Evolutionary conservation across 1,284 basidiomycete genomes (phyloP).

Genomic region (Meripilus lineatus): DNA sequence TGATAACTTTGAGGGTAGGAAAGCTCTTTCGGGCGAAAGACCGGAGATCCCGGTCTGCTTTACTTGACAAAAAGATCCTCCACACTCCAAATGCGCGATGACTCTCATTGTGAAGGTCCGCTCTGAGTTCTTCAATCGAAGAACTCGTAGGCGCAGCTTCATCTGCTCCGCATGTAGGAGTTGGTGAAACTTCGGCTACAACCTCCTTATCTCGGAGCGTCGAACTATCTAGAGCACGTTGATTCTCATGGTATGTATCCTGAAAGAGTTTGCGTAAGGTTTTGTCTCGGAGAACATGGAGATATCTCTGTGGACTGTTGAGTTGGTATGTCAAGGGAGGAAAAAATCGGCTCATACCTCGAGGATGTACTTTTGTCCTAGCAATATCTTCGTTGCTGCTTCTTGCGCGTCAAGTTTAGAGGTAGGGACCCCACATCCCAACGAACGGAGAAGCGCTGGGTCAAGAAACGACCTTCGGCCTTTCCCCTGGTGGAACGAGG

Average conservation of each 20-base stretch:
- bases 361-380: conserved; percentile 23
- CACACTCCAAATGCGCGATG: conserved; percentile 48
- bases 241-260: conserved; percentile 14
- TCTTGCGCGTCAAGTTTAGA: conserved; percentile 18
- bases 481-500: too few relatives aligned
- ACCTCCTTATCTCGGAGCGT: background rate
- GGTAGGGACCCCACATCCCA: conserved; percentile 24
- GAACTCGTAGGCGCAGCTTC: conserved; percentile 20
- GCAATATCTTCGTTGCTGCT: conserved; percentile 17
- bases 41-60: conserved; percentile 39
- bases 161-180: conserved; percentile 1
- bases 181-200: conserved; percentile 4
- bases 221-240: background rate
- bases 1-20: conserved; percentile 34
- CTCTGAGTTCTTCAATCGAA: conserved; percentile 42
- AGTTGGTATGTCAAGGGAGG: background rate
- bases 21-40: conserved; percentile 35
- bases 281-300: conserved; percentile 19
- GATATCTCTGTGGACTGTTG: conserved; percentile 10
- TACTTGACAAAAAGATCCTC: conserved; percentile 41
- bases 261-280: conserved; percentile 14
- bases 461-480: too few relatives aligned
- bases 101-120: conserved; percentile 44
- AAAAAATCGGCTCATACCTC: conserved; percentile 18
- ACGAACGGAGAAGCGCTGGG: too few relatives aligned